phyloP scores from a whole-genome alignment of 176 grass and related monocot genomes.

The Carex scoparia region DNA sequence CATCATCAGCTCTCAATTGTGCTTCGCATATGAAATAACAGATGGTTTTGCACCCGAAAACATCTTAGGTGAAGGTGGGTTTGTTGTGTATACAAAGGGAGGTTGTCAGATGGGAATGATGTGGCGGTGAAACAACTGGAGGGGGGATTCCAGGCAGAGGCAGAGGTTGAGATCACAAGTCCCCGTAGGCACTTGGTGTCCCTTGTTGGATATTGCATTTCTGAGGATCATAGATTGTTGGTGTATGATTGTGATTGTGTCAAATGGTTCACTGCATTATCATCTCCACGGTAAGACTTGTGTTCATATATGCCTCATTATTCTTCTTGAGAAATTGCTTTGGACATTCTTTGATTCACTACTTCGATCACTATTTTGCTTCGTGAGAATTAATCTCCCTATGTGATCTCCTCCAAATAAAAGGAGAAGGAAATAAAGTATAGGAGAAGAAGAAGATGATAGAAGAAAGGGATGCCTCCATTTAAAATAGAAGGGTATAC shows the following conservation, averaged over 20 bases:
- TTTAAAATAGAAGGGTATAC: no score
- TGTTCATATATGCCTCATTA: background rate
- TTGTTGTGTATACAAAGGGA: slow-evolving; percentile 85
- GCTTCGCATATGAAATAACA: slow-evolving; percentile 67
- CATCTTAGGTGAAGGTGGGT: slow-evolving; percentile 79
- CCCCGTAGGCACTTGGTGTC: slow-evolving; percentile 83
- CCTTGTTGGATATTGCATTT: slow-evolving; percentile 75
- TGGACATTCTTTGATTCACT: background rate
- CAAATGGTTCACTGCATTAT: slow-evolving; percentile 75
- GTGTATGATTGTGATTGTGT: slow-evolving; percentile 77
- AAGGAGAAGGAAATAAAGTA: no score
- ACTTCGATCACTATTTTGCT: no score
- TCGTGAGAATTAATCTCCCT: no score
- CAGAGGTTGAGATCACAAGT: slow-evolving; percentile 95
- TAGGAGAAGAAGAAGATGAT: no score
- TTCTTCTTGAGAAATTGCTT: background rate
- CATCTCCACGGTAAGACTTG: slow-evolving; percentile 71
- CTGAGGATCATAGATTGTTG: slow-evolving; percentile 72
- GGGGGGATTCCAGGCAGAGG: slow-evolving; percentile 59
- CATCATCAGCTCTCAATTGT: slow-evolving; percentile 52
- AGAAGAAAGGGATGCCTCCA: no score
- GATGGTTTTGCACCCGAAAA: slow-evolving; percentile 62
- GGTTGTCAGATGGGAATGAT: slow-evolving; percentile 50
- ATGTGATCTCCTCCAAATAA: no score
- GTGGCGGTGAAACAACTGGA: slow-evolving; percentile 89